Conservation (phyloP, 176 grass and related monocot species). For the Eleusine indica region DNA sequence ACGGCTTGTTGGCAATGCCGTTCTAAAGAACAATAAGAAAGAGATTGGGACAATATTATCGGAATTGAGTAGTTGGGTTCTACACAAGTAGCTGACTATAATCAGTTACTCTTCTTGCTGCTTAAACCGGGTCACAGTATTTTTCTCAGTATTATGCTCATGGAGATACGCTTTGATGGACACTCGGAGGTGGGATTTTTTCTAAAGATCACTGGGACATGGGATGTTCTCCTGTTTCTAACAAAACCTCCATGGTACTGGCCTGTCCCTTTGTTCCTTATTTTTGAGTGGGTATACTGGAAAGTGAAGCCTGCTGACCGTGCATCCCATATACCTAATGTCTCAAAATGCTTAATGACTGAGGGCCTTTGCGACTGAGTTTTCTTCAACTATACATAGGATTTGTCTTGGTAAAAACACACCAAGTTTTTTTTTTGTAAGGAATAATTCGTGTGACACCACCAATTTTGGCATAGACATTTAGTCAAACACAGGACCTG, state of each 20-base stretch:
- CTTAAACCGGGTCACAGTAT: conserved; percentile 16
- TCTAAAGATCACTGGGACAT: not conserved
- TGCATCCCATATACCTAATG: conserved; percentile 30
- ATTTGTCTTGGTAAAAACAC: conserved; percentile 50
- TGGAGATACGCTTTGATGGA: conserved; percentile 8
- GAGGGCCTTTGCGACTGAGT: not conserved
- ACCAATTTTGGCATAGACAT: conserved; percentile 44
- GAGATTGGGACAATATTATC: conserved; percentile 19
- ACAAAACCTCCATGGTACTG: conserved; percentile 16
- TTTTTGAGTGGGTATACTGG: conserved; percentile 35
- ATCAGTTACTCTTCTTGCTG: conserved; percentile 31
- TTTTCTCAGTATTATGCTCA: conserved; percentile 33
- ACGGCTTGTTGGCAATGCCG: conserved; percentile 25
- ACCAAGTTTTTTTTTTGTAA: conserved; percentile 45
- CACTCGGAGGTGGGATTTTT: not conserved
- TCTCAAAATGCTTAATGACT: conserved; percentile 41
- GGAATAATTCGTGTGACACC: conserved; percentile 54
- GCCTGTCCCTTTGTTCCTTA: conserved; percentile 6
- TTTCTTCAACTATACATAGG: conserved; percentile 38
- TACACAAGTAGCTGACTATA: conserved; percentile 39
- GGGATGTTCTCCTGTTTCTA: not conserved
- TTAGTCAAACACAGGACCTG: conserved; percentile 36
- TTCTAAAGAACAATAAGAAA: not conserved
- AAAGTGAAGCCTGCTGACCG: conserved; percentile 21
- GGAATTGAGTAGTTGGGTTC: conserved; percentile 19